Base-by-base conservation (phyloP, 2,329 filamentous ascomycete genomes). In the Stemphylium beticola region DNA sequence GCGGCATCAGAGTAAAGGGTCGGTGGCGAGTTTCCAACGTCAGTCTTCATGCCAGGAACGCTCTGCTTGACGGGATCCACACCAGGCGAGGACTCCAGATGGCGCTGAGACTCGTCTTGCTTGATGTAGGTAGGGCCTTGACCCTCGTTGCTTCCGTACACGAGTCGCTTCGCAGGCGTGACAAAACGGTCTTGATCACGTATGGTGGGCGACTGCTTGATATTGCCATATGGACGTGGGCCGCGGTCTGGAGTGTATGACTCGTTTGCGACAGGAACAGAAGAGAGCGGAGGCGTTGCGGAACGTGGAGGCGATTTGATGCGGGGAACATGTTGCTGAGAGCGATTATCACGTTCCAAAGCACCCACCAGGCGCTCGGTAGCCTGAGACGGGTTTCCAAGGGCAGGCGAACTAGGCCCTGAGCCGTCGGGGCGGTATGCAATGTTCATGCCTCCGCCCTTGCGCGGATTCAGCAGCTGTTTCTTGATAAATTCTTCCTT, bases 401-500 rank as follows among this genome's bases (percentile, higher is more conserved):
- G 72, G 22, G 73, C 78, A n/a, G 82, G 82, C 22, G 88, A 91
- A n/a, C 86, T 89, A 10, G 88, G 88, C 6, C 85, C 87, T 8
- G 87, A 90, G 22, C 87, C 89, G 53, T 87, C 87, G 56, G 69
- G 60, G 52, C 63, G 73, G 38, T 62, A 61, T 17, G 63, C 66
- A 42, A 69, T 61, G 22, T 62, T 54, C 26, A 67, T 58, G 1
- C 66, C 67, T 37, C 67, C 66, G 45, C 66, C 72, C 66, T 73
- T 79, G 68, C 79, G 75, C 40, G 77, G 77, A 40, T 68, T 71
- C n/a, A 74, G 76, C 64, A 81, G 76, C 44, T 79, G 78, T 64
- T 89, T 91, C 72, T 90, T 90, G 55, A 92, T 84, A 81, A 97
- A 96, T 48, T 96, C 93, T 15, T 97, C 91, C 43, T 89, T 87